Percentiles rank a stretch among this genome's conserved stretches.
These are phyloP conservation scores for Saccharomyces hybrid DNA, from an alignment of 1,139 yeast genomes.

Conservation along the genomic window DNA sequence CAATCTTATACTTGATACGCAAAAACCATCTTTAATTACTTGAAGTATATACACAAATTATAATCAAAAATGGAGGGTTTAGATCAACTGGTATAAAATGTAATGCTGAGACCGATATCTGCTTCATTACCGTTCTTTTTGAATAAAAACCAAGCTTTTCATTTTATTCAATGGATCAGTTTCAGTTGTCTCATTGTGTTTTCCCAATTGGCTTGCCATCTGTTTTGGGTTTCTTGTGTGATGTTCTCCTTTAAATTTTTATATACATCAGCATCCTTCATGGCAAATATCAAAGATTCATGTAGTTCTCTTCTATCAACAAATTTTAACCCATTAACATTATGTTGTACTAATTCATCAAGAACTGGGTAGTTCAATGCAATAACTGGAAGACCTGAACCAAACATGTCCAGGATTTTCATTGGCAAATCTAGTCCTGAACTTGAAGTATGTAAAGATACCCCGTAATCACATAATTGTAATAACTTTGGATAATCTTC, in stretches of 20 bases:
- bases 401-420: slow-evolving; percentile 95
- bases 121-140: not conserved
- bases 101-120: not conserved
- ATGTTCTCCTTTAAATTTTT: slow-evolving; percentile 59
- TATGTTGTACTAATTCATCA: slow-evolving; percentile 48
- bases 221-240: slow-evolving; percentile 48
- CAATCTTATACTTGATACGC: too few relatives aligned
- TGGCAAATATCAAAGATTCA: slow-evolving; percentile 40
- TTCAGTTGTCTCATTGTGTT: slow-evolving; percentile 21
- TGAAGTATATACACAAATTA: too few relatives aligned
- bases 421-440: slow-evolving; percentile 93
- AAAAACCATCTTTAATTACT: too few relatives aligned
- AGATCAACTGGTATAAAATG: not conserved
- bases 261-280: slow-evolving; percentile 37
- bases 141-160: not conserved
- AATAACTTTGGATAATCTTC: slow-evolving; percentile 76
- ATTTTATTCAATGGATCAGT: slow-evolving; percentile 12
- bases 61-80: too few relatives aligned
- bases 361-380: slow-evolving; percentile 71
- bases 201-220: slow-evolving; percentile 80
- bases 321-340: slow-evolving; percentile 41
- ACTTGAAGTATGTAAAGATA: slow-evolving; percentile 84
- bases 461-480: slow-evolving; percentile 75
- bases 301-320: slow-evolving; percentile 43
- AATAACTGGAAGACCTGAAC: slow-evolving; percentile 89